Conservation (phyloP, 2,329 filamentous ascomycete species). For the Aspergillus sp. region DNA sequence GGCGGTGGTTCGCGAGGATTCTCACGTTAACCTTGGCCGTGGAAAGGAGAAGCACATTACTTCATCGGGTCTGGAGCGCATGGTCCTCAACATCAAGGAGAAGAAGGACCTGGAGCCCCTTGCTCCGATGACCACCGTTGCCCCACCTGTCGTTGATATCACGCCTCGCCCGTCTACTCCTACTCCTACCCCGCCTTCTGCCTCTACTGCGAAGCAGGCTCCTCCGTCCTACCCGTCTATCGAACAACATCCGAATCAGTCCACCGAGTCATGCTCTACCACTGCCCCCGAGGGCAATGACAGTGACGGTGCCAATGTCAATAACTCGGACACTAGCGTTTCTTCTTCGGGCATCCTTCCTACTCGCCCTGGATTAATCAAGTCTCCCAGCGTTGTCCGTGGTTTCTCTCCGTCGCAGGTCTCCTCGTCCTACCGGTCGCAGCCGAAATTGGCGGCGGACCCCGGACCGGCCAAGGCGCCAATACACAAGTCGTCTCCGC, state of each 20-base stretch:
- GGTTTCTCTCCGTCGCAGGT: slow-evolving; percentile 74
- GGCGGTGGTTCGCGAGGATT: slow-evolving; percentile 42
- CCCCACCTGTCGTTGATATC: slow-evolving; percentile 31
- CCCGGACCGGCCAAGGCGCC: slow-evolving; percentile 48
- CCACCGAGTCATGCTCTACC: slow-evolving; percentile 54
- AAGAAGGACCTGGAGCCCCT: slow-evolving; percentile 59
- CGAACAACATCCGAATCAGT: slow-evolving; percentile 29
- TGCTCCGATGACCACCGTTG: slow-evolving; percentile 33
- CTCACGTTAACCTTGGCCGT: slow-evolving; percentile 56
- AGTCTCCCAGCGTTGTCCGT: slow-evolving; percentile 62
- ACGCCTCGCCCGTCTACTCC: slow-evolving; percentile 37
- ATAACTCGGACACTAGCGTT: slow-evolving; percentile 53
- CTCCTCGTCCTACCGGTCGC: slow-evolving; percentile 58
- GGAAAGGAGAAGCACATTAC: slow-evolving; percentile 80
- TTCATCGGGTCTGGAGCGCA: slow-evolving; percentile 85
- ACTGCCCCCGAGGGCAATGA: slow-evolving; percentile 37
- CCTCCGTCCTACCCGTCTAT: slow-evolving; percentile 21
- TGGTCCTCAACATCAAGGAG: slow-evolving; percentile 85
- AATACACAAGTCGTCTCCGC: slow-evolving; percentile 43
- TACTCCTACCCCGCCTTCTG: slow-evolving; percentile 26
- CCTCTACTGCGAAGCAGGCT: slow-evolving; percentile 20
- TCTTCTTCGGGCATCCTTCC: slow-evolving; percentile 41
- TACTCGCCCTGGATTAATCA: slow-evolving; percentile 42
- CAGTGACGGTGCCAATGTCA: slow-evolving; percentile 33
- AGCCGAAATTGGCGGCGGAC: slow-evolving; percentile 45